These are phyloP conservation scores for Plasmodium gonderi DNA, from an alignment of 169 alveolate species.

Conservation along the genomic window DNA sequence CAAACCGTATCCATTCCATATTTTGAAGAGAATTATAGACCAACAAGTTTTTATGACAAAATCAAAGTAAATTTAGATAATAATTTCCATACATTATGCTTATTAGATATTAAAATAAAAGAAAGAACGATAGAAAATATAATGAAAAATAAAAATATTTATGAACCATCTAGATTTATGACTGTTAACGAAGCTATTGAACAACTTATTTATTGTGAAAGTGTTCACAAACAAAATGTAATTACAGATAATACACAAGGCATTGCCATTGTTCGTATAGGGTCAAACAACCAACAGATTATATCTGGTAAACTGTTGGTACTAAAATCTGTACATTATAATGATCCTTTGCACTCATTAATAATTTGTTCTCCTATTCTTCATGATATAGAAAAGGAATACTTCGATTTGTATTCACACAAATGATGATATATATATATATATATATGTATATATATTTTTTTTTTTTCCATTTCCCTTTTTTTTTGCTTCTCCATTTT, in stretches of 20 bases:
- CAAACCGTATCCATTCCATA: slow-evolving; percentile 98
- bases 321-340: slow-evolving; percentile 90
- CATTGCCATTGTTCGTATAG: slow-evolving; percentile 96
- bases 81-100: slow-evolving; percentile 96
- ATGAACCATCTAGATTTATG: slow-evolving; percentile 96
- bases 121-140: slow-evolving; percentile 97
- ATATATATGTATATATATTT: not conserved
- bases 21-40: slow-evolving; percentile 97
- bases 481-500: not conserved
- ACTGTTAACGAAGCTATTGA: slow-evolving; percentile 91
- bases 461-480: slow-evolving; percentile 16
- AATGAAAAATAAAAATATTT: slow-evolving; percentile 93
- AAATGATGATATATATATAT: not conserved
- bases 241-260: slow-evolving; percentile 86
- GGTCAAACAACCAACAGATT: slow-evolving; percentile 89
- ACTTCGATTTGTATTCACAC: slow-evolving; percentile 74
- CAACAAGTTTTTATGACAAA: slow-evolving; percentile 96
- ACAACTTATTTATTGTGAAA: slow-evolving; percentile 92
- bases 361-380: slow-evolving; percentile 92
- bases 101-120: slow-evolving; percentile 97
- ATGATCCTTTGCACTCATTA: slow-evolving; percentile 96
- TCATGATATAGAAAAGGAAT: slow-evolving; percentile 93
- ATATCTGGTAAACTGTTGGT: slow-evolving; percentile 88
- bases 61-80: slow-evolving; percentile 90
- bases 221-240: slow-evolving; percentile 72